Base-by-base conservation (phyloP, 139 green algal genomes). In the Picochlorum sp. region DNA sequence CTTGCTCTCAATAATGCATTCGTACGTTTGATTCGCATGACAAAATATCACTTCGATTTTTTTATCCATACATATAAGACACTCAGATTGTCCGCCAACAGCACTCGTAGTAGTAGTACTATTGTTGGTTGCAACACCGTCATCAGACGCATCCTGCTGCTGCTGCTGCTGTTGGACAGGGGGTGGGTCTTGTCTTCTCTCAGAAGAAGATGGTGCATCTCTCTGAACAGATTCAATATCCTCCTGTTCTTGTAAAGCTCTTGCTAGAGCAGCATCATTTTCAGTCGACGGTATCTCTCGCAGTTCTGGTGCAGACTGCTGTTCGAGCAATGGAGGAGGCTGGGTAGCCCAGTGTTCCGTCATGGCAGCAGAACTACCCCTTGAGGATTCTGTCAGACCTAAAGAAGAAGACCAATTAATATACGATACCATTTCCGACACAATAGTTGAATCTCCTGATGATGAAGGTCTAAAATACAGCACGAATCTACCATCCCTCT, bases 201-300 rank as follows among this genome's bases (percentile, higher is more conserved):
- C 47, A 26, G 47, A 55, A 13, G n/a, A 21, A 26, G n/a, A 18
- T 55, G 47, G n/a, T 24, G 47, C 10, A 21, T 23, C 47, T 26
- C n/a, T 55, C 47, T 55, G 34, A 41, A 11, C 34, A 14, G 34
- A 41, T 41, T 54, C 47, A 31, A 34, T 34, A 59, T 59, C 51
- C 21, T 59, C 51, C n/a, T 59, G n/a, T 34, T 59, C 51, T 59
- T 59, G 51, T 31, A 59, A 59, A 34, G 21, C 23, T 59, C 51
- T 59, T 9, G 51, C 51, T 34, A 59, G 8, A 34, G 23, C 51
- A 59, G 51, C 51, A 30, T 30, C 51, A 59, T 59, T 16, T 6
- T n/a, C 51, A 30, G 51, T 30, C 21, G 51, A 18, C 10, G 20
- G 51, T 11, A 23, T 30, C 20, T 41, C 34, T 11, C 34, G 34